Evolutionary conservation across 2,329 filamentous ascomycete species (phyloP).

Genomic region (Epichloe bromicola): DNA sequence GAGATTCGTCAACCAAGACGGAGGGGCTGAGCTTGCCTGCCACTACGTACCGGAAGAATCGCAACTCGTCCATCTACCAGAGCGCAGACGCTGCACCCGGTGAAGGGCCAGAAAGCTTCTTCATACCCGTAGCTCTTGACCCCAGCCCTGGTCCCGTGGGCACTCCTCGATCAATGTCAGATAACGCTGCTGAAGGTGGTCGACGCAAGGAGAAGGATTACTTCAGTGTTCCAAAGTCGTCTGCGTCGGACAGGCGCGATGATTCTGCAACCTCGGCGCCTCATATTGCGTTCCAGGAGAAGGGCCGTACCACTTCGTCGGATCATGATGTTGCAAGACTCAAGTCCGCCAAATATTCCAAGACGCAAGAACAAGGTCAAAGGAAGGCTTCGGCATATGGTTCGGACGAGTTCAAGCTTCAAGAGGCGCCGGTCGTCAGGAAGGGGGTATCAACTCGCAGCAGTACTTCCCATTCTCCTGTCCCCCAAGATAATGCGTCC

Average conservation of each 20-base stretch:
- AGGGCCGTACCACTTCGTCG: conserved; percentile 47
- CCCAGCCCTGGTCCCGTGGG: conserved; percentile 46
- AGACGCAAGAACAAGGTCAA: conserved; percentile 18
- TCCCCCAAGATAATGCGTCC: conserved; percentile 22
- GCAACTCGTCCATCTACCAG: conserved; percentile 54
- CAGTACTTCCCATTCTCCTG: conserved; percentile 28
- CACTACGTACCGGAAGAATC: conserved; percentile 64
- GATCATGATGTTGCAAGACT: conserved; percentile 43
- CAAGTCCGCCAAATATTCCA: conserved; percentile 37
- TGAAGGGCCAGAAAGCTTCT: conserved; percentile 55
- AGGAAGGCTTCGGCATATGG: conserved; percentile 15
- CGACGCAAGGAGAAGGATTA: conserved; percentile 47
- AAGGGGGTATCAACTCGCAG: conserved; percentile 29
- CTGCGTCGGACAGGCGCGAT: conserved; percentile 29
- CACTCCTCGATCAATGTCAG: conserved; percentile 41
- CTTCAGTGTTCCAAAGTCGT: conserved; percentile 35
- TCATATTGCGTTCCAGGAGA: conserved; percentile 89
- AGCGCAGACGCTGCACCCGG: conserved; percentile 32
- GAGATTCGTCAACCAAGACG: conserved; percentile 25
- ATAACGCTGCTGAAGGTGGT: conserved; percentile 29
- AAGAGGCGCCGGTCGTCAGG: conserved; percentile 63
- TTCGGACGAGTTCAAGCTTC: conserved; percentile 54
- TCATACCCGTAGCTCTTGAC: conserved; percentile 65
- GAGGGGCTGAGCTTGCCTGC: conserved; percentile 59
- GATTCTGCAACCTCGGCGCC: conserved; percentile 52